Evolutionary conservation across 2,329 filamentous ascomycete species (phyloP), one percentile per base, ranked within the genome.

Genomic region (Cytospora piceae): DNA sequence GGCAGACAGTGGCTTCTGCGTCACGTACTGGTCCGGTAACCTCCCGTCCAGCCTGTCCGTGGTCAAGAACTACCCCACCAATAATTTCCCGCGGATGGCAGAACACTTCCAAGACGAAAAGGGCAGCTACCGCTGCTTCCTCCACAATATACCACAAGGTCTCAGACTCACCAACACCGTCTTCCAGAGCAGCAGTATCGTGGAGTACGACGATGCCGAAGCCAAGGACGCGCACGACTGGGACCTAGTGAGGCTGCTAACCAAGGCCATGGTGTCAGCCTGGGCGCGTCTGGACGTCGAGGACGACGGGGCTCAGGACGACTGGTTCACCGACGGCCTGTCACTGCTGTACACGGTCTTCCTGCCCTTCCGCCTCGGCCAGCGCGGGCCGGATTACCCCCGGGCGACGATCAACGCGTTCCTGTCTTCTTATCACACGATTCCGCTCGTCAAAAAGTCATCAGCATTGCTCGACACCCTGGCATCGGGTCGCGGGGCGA

Each of bases 11-110:
- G 68, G 64, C 14, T 61, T 61, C 20, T 72, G 71, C 61, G 69
- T 68, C 42, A 72, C 69, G n/a, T 74, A 72, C 58, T 73, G 70
- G 68, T 72, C 71, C 57, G 72, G 70, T 4, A 46, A 62, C 4
- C 54, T 73, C 2, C 72, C 72, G n/a, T 37, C 63, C 2, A 73
- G 71, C 42, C 54, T 73, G 34, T 64, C 65, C 22, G 59, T 64
- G 32, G 70, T 72, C 37, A 70, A 67, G 37, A 60, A 67, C 17
- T 70, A 71, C 17, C 67, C 70, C 32, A 34, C 67, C 46, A 64
- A 67, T 4, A 71, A 72, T 37, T 68, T 70, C 29, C 46, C 65
- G 9, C 69, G 69, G 57, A 65, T 70, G 31, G 58, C 68, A 1
- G 63, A 63, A 15, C 69, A 71, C 58, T 71, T 73, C 62, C 31